A percentile compares a stretch with the other conserved stretches of the same genome.
phyloP scores from a whole-genome alignment of 2,329 filamentous ascomycete genomes.

The Ascochyta pisi region DNA sequence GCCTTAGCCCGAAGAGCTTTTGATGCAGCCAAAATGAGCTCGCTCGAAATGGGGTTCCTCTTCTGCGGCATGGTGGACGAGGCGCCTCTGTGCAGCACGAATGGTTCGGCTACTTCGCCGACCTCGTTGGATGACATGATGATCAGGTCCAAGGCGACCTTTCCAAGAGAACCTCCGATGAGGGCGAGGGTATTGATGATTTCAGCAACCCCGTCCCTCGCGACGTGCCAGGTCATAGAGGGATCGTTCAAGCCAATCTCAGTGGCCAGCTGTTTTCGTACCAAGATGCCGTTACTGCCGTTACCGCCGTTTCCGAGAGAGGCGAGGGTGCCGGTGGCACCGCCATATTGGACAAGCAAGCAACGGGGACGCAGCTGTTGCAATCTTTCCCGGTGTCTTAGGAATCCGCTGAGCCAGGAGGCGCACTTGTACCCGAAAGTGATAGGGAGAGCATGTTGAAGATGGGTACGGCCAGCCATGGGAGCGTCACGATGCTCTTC shows the following conservation, averaged over 20 bases:
- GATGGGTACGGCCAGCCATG: slow-evolving; percentile 65
- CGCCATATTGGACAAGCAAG: slow-evolving; percentile 63
- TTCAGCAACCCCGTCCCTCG: slow-evolving; percentile 62
- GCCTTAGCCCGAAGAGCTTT: slow-evolving; percentile 62
- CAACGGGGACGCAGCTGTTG: slow-evolving; percentile 55
- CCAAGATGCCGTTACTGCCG: slow-evolving; percentile 55
- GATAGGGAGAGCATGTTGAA: slow-evolving; percentile 64
- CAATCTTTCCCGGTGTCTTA: slow-evolving; percentile 58
- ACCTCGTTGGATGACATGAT: slow-evolving; percentile 66
- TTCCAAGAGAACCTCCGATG: slow-evolving; percentile 61
- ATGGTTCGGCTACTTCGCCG: slow-evolving; percentile 61
- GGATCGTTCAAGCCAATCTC: slow-evolving; percentile 59
- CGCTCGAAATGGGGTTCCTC: slow-evolving; percentile 65
- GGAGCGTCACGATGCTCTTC: slow-evolving; percentile 58
- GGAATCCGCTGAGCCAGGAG: slow-evolving; percentile 60
- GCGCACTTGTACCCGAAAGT: slow-evolving; percentile 67
- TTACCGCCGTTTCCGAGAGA: slow-evolving; percentile 54
- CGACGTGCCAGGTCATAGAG: slow-evolving; percentile 65
- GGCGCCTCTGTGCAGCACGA: slow-evolving; percentile 45
- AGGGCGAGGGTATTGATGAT: slow-evolving; percentile 61
- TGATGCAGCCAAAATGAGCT: slow-evolving; percentile 62
- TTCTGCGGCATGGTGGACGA: slow-evolving; percentile 54
- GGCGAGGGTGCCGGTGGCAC: slow-evolving; percentile 63
- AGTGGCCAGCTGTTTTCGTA: slow-evolving; percentile 58
- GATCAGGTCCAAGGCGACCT: slow-evolving; percentile 63